Conservation (phyloP, 257 asterid species). For the Nicotiana undulata region DNA sequence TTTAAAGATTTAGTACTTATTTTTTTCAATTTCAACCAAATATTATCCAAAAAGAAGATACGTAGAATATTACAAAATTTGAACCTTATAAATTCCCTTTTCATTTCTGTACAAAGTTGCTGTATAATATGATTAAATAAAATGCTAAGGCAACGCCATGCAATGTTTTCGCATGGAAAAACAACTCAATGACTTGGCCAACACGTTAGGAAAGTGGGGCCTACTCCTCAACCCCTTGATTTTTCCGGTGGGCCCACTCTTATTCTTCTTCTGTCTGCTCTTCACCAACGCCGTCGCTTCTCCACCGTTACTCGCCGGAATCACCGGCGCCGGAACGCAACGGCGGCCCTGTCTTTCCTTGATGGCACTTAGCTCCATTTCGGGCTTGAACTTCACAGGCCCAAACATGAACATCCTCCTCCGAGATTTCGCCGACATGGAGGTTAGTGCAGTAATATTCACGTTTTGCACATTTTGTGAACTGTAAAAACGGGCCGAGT, state of each 20-base stretch:
- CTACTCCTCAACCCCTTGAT: constrained; percentile 17
- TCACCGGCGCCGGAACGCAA: constrained; percentile 2
- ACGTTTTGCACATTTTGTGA: constrained; percentile 20
- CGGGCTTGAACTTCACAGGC: constrained; percentile 66
- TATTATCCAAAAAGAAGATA: too few relatives aligned
- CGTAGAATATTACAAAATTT: too few relatives aligned
- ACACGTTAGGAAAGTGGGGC: constrained; percentile 20
- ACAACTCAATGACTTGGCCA: constrained; percentile 45
- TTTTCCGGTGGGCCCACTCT: constrained; percentile 2
- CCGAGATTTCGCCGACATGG: constrained; percentile 62
- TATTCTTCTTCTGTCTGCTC: background rate
- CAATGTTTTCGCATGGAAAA: constrained; percentile 11
- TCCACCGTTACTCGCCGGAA: constrained; percentile 10
- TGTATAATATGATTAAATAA: too few relatives aligned
- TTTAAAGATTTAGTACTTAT: too few relatives aligned
- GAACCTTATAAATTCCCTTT: background rate
- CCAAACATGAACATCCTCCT: constrained; percentile 72
- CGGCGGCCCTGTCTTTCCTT: constrained; percentile 43
- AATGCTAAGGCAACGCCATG: background rate
- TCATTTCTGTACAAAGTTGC: background rate
- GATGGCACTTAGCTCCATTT: constrained; percentile 66
- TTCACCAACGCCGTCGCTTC: background rate
- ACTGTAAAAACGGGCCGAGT: background rate
- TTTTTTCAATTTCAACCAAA: too few relatives aligned
- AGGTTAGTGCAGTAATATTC: constrained; percentile 50